phyloP scores from a whole-genome alignment of 2,329 filamentous ascomycete genomes.

The Cytospora leucostoma region DNA sequence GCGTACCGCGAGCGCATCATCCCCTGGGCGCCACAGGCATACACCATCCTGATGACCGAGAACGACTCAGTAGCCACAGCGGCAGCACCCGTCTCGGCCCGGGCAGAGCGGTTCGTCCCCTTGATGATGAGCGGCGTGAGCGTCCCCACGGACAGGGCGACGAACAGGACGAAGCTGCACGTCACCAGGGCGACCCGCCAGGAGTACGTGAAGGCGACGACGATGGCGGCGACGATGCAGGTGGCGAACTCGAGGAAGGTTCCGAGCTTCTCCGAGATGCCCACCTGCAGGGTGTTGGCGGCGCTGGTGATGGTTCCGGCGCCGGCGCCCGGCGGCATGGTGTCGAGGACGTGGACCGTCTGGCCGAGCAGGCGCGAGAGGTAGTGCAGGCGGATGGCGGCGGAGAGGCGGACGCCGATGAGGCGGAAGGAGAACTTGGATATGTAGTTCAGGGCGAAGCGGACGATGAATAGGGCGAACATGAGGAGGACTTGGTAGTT shows the following conservation, averaged over 20 bases:
- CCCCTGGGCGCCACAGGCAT: conserved; percentile 62
- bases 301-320: conserved; percentile 65
- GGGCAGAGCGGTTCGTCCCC: conserved; percentile 47
- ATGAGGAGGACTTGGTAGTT: conserved; percentile 10
- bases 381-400: conserved; percentile 64
- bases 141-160: conserved; percentile 49
- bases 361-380: conserved; percentile 64
- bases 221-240: conserved; percentile 53
- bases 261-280: conserved; percentile 65
- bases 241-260: conserved; percentile 57
- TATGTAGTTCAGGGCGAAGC: conserved; percentile 16
- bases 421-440: conserved; percentile 60
- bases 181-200: conserved; percentile 64
- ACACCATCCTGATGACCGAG: conserved; percentile 60
- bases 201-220: conserved; percentile 58
- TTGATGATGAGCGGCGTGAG: conserved; percentile 60
- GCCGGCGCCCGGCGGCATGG: conserved; percentile 62
- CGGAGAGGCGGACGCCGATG: conserved; percentile 63
- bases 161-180: conserved; percentile 57
- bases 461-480: conserved; percentile 23
- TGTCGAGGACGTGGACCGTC: conserved; percentile 68
- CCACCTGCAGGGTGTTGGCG: conserved; percentile 64
- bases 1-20: conserved; percentile 56
- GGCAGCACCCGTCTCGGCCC: conserved; percentile 58
- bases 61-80: conserved; percentile 64